Base-by-base conservation (phyloP, 1,284 basidiomycete species). In the Inonotus hispidus region DNA sequence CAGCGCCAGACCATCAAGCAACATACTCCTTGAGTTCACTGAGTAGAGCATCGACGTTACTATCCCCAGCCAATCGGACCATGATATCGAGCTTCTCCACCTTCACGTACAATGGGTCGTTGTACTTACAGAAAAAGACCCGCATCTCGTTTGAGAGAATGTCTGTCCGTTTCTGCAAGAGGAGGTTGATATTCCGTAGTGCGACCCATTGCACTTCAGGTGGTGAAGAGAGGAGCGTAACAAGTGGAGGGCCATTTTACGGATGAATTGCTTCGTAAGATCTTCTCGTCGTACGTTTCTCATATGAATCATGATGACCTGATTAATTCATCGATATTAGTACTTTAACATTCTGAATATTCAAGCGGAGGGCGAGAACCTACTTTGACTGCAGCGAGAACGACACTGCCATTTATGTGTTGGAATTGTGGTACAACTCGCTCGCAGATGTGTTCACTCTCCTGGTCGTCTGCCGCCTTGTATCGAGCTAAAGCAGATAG, bases 41-140 rank as follows among this genome's bases (percentile, higher is more conserved):
- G 65, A 99, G 77, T 45, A 99, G 81, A 52, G 95, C 93, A 72
- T 97, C 91, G 2, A 98, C 93, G 67, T 98, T 99, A 71, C 87
- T 88, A 63, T 97, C 94, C 35, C 83, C 83, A 2, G 94, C 95
- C 58, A 99, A 78, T 59, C 94, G 86, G 64, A 98, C 94, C 95
- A 99, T 98, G 73, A 98, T 98, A 68, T 98, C 97, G 64, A 99
- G 78, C 74, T 99, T 99, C 74, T 97, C 96, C 56, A 98, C 84
- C 77, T 99, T 99, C 74, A 98, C 95, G 71, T 99, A 99, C 37
- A 95, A 79, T 1, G 97, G 96, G 71, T 99, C 97, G 73, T 98
- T 99, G 79, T 99, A 99, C 74, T 99, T 99, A 88, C 97, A 99
- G 80, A 99, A 99, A 75, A 99, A 99, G 25, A 99, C 95, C 61